Evolutionary conservation across 352 stramenopile genomes (phyloP).

Genomic region (Pythium sukuiense): DNA sequence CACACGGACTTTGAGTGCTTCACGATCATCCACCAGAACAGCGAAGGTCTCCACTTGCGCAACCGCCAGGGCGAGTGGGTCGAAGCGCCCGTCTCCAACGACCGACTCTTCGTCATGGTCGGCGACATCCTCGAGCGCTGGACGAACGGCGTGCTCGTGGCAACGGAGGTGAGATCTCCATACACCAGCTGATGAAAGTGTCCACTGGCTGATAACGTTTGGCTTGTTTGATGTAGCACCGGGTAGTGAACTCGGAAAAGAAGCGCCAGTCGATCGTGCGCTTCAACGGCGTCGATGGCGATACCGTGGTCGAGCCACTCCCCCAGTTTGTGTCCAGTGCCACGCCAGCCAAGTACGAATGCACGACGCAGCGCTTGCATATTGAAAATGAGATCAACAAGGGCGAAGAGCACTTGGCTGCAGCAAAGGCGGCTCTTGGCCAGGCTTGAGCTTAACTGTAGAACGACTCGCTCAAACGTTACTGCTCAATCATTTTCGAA

Average conservation of each 20-base stretch:
- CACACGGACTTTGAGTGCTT: constrained; percentile 88
- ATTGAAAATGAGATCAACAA: constrained; percentile 56
- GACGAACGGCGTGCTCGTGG: constrained; percentile 73
- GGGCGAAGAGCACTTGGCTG: constrained; percentile 63
- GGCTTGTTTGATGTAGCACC: constrained; percentile 43
- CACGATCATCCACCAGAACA: constrained; percentile 86
- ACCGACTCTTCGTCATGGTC: constrained; percentile 79
- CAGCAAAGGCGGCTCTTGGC: constrained; percentile 52
- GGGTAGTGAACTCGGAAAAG: constrained; percentile 70
- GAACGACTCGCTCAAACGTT: not conserved
- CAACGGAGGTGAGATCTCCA: constrained; percentile 53
- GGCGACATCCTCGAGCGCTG: constrained; percentile 81
- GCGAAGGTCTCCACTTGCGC: constrained; percentile 61
- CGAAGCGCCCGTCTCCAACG: constrained; percentile 64
- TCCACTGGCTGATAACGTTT: not conserved
- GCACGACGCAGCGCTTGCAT: constrained; percentile 40
- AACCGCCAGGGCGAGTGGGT: constrained; percentile 65
- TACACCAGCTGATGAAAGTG: not conserved
- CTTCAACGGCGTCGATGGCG: constrained; percentile 76
- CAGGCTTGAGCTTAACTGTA: constrained; percentile 15
- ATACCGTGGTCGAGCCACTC: constrained; percentile 69
- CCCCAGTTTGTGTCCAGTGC: constrained; percentile 49
- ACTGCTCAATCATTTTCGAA: constrained; percentile 54
- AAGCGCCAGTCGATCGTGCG: constrained; percentile 84
- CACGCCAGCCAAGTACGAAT: constrained; percentile 54